phyloP scores from a whole-genome alignment of 495 filamentous ascomycete genomes.

The Xylaria grammica region DNA sequence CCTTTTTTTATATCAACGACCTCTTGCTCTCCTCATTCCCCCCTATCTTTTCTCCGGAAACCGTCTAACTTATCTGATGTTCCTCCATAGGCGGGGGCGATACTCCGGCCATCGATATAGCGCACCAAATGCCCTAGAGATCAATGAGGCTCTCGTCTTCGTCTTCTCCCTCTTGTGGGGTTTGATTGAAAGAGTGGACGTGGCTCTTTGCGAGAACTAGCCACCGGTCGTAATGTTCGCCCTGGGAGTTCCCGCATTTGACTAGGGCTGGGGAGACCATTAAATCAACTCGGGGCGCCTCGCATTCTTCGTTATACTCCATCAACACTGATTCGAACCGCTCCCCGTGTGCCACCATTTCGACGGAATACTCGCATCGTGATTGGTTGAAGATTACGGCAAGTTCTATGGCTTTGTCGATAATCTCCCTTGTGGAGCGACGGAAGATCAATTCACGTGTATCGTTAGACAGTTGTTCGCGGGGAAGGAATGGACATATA shows the following conservation, averaged over 20 bases:
- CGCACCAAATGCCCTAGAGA: background rate
- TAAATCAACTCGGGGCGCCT: slow-evolving; percentile 10
- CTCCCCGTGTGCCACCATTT: background rate
- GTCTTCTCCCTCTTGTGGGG: background rate
- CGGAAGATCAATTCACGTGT: background rate
- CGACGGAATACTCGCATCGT: background rate
- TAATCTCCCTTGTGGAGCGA: background rate
- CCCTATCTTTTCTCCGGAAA: no score
- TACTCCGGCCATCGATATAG: no score
- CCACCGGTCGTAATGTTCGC: slow-evolving; percentile 3
- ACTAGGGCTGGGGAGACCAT: slow-evolving; percentile 11
- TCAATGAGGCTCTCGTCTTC: background rate
- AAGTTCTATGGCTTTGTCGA: slow-evolving; percentile 1
- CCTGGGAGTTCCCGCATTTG: slow-evolving; percentile 2
- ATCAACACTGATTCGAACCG: background rate
- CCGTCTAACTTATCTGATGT: background rate
- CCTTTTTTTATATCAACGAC: background rate
- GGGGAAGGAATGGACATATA: background rate
- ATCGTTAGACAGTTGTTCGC: background rate
- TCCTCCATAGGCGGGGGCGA: background rate
- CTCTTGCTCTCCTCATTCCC: no score
- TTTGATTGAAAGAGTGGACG: background rate
- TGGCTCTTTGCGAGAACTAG: slow-evolving; percentile 10
- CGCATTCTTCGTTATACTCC: slow-evolving; percentile 13
- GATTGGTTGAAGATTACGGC: slow-evolving; percentile 17